phyloP scores from a whole-genome alignment of 345 rosid species.

The rapeseed (Brassica napus) region DNA sequence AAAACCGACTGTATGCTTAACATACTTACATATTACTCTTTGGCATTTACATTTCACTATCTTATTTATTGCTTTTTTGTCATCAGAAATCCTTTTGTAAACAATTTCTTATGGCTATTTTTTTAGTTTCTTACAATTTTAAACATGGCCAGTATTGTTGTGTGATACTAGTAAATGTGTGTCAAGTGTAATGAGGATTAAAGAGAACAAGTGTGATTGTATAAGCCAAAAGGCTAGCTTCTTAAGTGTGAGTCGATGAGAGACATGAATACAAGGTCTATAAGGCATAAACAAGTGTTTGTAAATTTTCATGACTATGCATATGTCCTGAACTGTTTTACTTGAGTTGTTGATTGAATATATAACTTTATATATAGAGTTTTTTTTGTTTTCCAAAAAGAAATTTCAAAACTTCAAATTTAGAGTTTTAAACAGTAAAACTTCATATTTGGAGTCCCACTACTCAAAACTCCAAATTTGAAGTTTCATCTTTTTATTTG shows the following conservation, averaged over 20 bases:
- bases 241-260: background rate
- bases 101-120: background rate
- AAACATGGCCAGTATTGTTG: background rate
- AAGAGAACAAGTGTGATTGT: background rate
- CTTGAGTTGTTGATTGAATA: no score
- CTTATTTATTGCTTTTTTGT: background rate
- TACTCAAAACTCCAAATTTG: no score
- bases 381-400: no score
- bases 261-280: background rate
- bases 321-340: background rate
- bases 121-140: background rate
- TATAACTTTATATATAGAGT: no score
- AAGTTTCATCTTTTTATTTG: no score
- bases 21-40: background rate
- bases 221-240: background rate
- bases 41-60: conserved; percentile 18
- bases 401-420: no score
- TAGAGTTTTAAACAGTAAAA: no score
- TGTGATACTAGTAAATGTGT: background rate
- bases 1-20: background rate
- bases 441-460: no score
- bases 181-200: background rate
- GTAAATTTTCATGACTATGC: background rate
- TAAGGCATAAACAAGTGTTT: background rate
- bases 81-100: background rate